phyloP scores from a whole-genome alignment of 2,329 filamentous ascomycete species.

The Raffaelea ambrosiae region DNA sequence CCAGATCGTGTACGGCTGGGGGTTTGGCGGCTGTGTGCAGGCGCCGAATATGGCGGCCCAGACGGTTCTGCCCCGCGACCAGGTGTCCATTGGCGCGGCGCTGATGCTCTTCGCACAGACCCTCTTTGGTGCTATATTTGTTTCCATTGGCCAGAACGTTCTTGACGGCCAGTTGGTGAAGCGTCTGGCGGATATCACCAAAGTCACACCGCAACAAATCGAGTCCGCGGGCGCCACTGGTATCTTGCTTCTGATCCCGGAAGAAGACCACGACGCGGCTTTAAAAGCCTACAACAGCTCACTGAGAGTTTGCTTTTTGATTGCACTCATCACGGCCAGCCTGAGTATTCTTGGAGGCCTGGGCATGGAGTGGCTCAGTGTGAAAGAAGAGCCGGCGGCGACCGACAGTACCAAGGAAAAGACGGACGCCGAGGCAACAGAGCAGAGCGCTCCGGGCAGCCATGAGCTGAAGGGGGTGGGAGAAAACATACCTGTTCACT shows the following conservation, averaged over 20 bases:
- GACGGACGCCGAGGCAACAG: no score
- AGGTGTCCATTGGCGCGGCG: constrained; percentile 32
- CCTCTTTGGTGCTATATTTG: constrained; percentile 10
- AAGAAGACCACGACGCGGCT: background rate
- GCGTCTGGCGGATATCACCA: background rate
- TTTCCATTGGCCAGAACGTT: constrained; percentile 9
- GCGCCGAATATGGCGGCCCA: constrained; percentile 36
- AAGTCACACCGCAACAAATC: constrained; percentile 1
- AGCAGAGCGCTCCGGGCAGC: no score
- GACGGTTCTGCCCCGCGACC: constrained; percentile 30
- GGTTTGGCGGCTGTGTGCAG: constrained; percentile 34
- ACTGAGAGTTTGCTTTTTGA: constrained; percentile 44
- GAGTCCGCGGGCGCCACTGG: constrained; percentile 5
- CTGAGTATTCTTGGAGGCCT: constrained; percentile 40
- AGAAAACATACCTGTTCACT: no score
- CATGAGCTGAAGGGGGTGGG: no score
- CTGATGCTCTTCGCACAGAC: constrained; percentile 31
- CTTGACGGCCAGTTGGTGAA: constrained; percentile 8
- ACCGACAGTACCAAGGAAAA: no score
- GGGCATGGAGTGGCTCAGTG: constrained; percentile 45
- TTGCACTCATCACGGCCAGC: constrained; percentile 39
- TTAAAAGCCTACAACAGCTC: constrained; percentile 45
- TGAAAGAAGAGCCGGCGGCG: constrained; percentile 10
- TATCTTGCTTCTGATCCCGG: constrained; percentile 1
- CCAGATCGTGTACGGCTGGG: constrained; percentile 35